Evolutionary conservation across 2,329 filamentous ascomycete genomes (phyloP).

Genomic region (Aspergillus aculeatinus): DNA sequence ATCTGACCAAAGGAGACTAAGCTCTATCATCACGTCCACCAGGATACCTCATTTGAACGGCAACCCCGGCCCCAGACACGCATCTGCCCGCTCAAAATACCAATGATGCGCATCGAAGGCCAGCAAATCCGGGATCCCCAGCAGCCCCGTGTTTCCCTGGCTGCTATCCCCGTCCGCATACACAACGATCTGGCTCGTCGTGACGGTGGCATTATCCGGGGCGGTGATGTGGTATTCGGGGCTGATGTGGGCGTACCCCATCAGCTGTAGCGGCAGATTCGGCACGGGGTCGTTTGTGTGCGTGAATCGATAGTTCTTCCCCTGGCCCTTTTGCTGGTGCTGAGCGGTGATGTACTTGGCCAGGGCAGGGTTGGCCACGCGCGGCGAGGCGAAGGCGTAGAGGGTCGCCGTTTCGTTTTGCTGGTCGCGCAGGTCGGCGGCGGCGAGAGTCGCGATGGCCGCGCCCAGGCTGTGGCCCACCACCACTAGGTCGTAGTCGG

Average conservation of each 20-base stretch:
- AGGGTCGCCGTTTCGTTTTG: slow-evolving; percentile 53
- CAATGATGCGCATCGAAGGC: slow-evolving; percentile 24
- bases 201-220: slow-evolving; percentile 22
- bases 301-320: slow-evolving; percentile 62
- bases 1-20: too few species aligned
- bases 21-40: too few species aligned
- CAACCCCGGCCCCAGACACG: slow-evolving; percentile 12
- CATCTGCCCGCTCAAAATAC: slow-evolving; percentile 27
- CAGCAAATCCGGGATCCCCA: slow-evolving; percentile 17
- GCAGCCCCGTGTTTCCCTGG: slow-evolving; percentile 24
- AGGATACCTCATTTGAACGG: background rate
- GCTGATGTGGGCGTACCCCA: slow-evolving; percentile 65
- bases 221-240: slow-evolving; percentile 66
- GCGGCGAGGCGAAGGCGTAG: slow-evolving; percentile 67
- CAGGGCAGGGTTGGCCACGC: slow-evolving; percentile 60
- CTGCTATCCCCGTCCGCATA: slow-evolving; percentile 24
- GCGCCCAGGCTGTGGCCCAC: slow-evolving; percentile 69
- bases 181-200: slow-evolving; percentile 20
- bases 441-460: slow-evolving; percentile 62
- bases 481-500: slow-evolving; percentile 43
- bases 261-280: slow-evolving; percentile 60
- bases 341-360: slow-evolving; percentile 51
- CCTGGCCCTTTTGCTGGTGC: slow-evolving; percentile 46
- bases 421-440: slow-evolving; percentile 53
- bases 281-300: slow-evolving; percentile 68